Evolutionary conservation across 2,329 filamentous ascomycete species (phyloP), one percentile per base, ranked within the genome.

Genomic region (Hymenoscyphus repandus): DNA sequence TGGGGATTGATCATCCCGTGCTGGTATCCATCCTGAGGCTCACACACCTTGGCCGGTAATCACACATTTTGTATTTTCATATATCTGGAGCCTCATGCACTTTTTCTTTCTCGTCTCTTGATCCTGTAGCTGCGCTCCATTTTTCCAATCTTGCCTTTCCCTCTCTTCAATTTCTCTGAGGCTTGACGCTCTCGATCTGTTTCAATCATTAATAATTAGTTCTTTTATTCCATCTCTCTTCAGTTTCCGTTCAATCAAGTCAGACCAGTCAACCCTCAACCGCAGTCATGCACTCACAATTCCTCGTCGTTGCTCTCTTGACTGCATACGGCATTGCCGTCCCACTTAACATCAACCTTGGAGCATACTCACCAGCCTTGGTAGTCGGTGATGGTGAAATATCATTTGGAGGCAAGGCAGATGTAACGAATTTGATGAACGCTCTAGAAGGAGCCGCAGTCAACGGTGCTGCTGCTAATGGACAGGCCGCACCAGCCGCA

Each of bases 371-470:
- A 20, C 53, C 53, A 20, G 53, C 53, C 36, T 33, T 55, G 61
- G 66, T 68, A 53, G 66, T 68, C 55, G 66, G 66, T 67, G 68
- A 69, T 67, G 72, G 72, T 66, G 72, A 74, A 59, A 74, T 75
- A 53, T 72, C 71, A 54, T 74, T 75, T 54, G 67, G 72, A 57
- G 72, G 72, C 53, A 68, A 66, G 49, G 65, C 70, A 62, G 72
- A 74, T 61, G 73, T 75, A 31, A 68, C 72, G 41, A 68, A 60
- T 47, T 60, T 75, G 49, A 70, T 75, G 65, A 74, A 68, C 54
- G 72, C 70, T 38, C 68, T 73, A 56, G 70, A 75, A 62, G 73
- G 74, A 47, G 74, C 72, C 32, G 72, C 72, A 43, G 68, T 70
- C 52, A 70, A 63, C 59, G 69, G 67, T 33, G 70, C 70, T 37